These are phyloP conservation scores for Lathyrus oleraceus DNA, from an alignment of 306 rosid genomes.

Conservation along the genomic window DNA sequence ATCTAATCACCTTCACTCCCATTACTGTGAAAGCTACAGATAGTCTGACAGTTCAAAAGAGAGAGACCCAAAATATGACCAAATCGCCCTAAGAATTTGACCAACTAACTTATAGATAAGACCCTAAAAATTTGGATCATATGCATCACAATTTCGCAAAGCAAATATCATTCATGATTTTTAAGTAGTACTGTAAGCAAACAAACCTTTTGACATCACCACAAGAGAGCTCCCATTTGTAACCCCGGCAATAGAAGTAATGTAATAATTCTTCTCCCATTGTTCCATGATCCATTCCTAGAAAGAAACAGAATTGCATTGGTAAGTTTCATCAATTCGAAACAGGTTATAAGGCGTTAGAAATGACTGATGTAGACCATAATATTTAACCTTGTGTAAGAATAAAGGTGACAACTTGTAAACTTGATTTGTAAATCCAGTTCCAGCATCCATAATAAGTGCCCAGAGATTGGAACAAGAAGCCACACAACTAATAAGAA, in stretches of 20 bases:
- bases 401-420: constrained; percentile 81
- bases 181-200: constrained; percentile 4
- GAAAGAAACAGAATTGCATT: constrained; percentile 13
- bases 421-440: constrained; percentile 86
- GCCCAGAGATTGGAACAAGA: constrained; percentile 99
- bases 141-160: not conserved
- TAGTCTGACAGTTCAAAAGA: not conserved
- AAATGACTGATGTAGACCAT: constrained; percentile 34
- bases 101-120: not conserved
- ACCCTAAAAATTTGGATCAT: not conserved
- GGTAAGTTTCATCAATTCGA: constrained; percentile 6
- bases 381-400: constrained; percentile 81
- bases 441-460: constrained; percentile 97
- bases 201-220: constrained; percentile 52
- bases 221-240: constrained; percentile 50
- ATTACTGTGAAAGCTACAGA: not conserved
- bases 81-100: too few species aligned
- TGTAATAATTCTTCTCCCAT: constrained; percentile 53
- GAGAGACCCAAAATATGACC: not conserved
- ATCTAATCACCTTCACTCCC: not conserved
- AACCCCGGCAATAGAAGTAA: constrained; percentile 70
- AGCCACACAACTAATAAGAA: constrained; percentile 88
- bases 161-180: not conserved
- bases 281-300: constrained; percentile 59
- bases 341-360: constrained; percentile 1